Percentiles rank a stretch among this genome's conserved stretches.
phyloP scores from a whole-genome alignment of 2,329 filamentous ascomycete genomes.

The Fusarium nematophilum region DNA sequence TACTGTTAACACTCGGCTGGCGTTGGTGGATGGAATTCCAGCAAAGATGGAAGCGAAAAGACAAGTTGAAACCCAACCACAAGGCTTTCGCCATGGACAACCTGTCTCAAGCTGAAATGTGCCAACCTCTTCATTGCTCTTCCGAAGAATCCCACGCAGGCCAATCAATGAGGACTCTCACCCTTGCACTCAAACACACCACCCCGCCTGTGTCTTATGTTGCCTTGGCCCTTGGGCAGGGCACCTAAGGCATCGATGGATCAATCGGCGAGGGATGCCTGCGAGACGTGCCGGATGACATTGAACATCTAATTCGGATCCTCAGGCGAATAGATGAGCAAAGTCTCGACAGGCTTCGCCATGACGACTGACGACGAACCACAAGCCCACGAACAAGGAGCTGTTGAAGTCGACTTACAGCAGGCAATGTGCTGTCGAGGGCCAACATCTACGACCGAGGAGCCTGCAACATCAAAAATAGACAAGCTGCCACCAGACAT shows the following conservation, averaged over 20 bases:
- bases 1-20: not conserved
- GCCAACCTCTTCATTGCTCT: not conserved
- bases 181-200: not conserved
- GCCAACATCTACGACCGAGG: no score
- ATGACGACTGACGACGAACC: not conserved
- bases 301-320: not conserved
- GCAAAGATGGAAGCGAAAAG: no score
- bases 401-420: no score
- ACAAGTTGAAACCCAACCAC: no score
- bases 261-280: not conserved
- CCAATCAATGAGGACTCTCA: not conserved
- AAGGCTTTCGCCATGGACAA: no score
- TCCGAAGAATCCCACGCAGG: not conserved
- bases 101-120: no score
- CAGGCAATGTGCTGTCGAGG: no score
- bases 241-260: not conserved
- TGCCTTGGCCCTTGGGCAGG: not conserved
- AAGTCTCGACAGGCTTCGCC: not conserved
- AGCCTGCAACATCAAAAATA: not conserved
- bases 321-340: not conserved
- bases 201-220: slow-evolving; percentile 1
- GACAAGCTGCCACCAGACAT: not conserved
- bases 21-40: no score
- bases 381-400: not conserved
- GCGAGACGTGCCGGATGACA: not conserved